Conservation (phyloP, 495 filamentous ascomycete species). For the Penicillium arizonense region DNA sequence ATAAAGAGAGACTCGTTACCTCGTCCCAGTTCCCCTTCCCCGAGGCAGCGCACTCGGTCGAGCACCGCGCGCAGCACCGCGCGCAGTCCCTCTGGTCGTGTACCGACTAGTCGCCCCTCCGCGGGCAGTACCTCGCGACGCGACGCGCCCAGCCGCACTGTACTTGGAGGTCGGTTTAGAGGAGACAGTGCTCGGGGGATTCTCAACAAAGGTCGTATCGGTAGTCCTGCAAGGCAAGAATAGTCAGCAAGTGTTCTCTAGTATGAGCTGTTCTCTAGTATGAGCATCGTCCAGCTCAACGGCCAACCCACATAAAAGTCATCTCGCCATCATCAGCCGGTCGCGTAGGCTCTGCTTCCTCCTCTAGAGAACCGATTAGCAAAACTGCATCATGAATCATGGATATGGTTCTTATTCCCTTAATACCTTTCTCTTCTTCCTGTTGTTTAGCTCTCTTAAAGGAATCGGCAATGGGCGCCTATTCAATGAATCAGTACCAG, state of each 20-base stretch:
- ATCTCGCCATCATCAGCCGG: constrained; percentile 60
- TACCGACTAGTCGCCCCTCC: constrained; percentile 44
- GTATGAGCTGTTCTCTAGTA: background rate
- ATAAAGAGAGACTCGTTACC: constrained; percentile 14
- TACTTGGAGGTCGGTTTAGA: constrained; percentile 66
- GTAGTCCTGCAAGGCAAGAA: constrained; percentile 63
- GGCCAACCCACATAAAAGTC: constrained; percentile 74
- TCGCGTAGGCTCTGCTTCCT: constrained; percentile 28
- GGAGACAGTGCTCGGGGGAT: constrained; percentile 63
- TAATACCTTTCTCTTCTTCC: constrained; percentile 41
- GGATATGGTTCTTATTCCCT: background rate
- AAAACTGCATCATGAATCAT: background rate
- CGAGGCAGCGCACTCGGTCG: constrained; percentile 43
- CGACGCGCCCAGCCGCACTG: constrained; percentile 41
- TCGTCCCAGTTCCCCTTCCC: constrained; percentile 30
- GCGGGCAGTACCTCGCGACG: constrained; percentile 30
- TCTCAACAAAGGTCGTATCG: constrained; percentile 90
- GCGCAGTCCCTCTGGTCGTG: constrained; percentile 33
- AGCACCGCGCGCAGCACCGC: constrained; percentile 26
- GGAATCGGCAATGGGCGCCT: constrained; percentile 69
- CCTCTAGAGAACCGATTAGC: constrained; percentile 26
- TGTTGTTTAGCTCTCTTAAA: constrained; percentile 68
- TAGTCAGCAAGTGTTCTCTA: constrained; percentile 14
- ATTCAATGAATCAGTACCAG: constrained; percentile 6
- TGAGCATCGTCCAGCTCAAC: background rate